Conservation (phyloP, 73 alveolate species). For the Diophrys sp. region DNA sequence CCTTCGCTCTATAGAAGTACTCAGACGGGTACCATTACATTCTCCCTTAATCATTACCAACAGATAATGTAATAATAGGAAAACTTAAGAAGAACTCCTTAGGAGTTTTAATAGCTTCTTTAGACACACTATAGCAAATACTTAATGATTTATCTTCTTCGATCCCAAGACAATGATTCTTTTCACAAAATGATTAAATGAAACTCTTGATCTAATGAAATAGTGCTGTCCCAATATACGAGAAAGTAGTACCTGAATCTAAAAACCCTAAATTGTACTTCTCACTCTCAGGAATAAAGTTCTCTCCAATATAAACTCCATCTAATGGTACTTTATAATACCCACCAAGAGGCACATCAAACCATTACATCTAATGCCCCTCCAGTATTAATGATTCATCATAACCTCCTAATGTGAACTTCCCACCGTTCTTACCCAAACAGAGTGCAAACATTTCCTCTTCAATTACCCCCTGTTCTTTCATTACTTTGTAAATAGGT, state of each 20-base stretch:
- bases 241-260: conserved; percentile 40
- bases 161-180: not conserved
- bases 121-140: conserved; percentile 46
- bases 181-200: not conserved
- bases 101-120: conserved; percentile 22
- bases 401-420: conserved; percentile 74
- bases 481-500: conserved; percentile 65
- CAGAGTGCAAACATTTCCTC: conserved; percentile 82
- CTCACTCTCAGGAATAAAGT: not conserved
- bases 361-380: conserved; percentile 37
- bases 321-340: not conserved
- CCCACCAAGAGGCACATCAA: conserved; percentile 16
- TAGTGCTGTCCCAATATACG: conserved; percentile 14
- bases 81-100: conserved; percentile 57
- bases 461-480: conserved; percentile 26
- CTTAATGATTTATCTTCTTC: conserved; percentile 9
- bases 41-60: conserved; percentile 25
- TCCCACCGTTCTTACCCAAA: conserved; percentile 88
- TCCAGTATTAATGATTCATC: conserved; percentile 57
- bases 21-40: conserved; percentile 49
- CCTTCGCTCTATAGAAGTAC: conserved; percentile 44
- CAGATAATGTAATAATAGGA: conserved; percentile 58
- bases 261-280: not conserved
- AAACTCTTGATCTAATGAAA: conserved; percentile 35
- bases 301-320: not conserved